Evolutionary conservation across 2,329 filamentous ascomycete species (phyloP).

Genomic region (Exophiala viscosa): DNA sequence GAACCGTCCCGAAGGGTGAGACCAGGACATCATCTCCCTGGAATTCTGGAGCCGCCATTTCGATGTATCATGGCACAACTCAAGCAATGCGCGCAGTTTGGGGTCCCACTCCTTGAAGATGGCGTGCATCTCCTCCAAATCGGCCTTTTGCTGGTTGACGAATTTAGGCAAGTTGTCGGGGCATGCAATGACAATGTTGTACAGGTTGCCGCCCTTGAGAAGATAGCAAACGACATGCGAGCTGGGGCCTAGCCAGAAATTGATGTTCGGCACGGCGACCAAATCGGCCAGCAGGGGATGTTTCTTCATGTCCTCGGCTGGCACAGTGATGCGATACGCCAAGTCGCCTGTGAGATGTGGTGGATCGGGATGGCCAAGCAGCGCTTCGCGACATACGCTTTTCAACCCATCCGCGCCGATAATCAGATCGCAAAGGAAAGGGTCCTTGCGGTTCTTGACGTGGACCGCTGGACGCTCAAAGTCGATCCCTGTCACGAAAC

Average conservation of each 20-base stretch:
- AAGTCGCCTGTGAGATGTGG: conserved; percentile 54
- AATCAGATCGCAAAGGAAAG: conserved; percentile 41
- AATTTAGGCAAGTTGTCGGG: conserved; percentile 43
- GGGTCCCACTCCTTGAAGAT: conserved; percentile 35
- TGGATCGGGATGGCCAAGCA: conserved; percentile 43
- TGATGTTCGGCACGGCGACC: conserved; percentile 47
- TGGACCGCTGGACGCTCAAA: conserved; percentile 31
- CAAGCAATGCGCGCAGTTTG: conserved; percentile 29
- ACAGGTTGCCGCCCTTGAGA: conserved; percentile 42
- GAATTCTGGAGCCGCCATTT: conserved; percentile 26
- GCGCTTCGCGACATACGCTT: conserved; percentile 41
- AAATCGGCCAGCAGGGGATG: conserved; percentile 46
- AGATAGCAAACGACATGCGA: conserved; percentile 51
- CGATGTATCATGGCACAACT: conserved; percentile 23
- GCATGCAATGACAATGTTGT: conserved; percentile 48
- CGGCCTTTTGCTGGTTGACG: conserved; percentile 29
- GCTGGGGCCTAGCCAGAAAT: conserved; percentile 54
- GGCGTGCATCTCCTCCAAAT: conserved; percentile 31
- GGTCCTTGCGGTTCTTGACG: conserved; percentile 34
- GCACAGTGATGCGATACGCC: conserved; percentile 53
- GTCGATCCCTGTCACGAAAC: conserved; percentile 29
- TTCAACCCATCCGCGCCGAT: conserved; percentile 51
- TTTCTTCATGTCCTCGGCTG: conserved; percentile 47
- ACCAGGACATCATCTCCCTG: conserved; percentile 18
- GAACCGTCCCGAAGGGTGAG: conserved; percentile 22